Conservation (phyloP, 257 asterid species). For the Scutellaria baicalensis region DNA sequence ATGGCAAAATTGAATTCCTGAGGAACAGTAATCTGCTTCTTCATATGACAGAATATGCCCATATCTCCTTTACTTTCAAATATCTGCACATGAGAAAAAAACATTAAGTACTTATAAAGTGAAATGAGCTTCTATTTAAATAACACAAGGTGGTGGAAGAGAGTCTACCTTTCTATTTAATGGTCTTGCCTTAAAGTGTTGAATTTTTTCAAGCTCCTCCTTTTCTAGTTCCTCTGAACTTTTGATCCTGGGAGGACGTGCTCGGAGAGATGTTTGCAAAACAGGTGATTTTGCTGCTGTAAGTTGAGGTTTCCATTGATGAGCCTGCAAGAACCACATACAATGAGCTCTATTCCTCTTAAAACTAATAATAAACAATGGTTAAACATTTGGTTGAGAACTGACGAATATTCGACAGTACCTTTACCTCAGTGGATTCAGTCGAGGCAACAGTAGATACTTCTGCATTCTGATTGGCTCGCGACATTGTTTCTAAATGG, state of each 20-base stretch:
- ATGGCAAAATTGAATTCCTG: constrained; percentile 82
- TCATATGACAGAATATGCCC: constrained; percentile 70
- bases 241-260: constrained; percentile 75
- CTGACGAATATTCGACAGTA: constrained; percentile 7
- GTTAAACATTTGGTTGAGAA: not conserved
- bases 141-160: not conserved
- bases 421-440: constrained; percentile 47
- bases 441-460: constrained; percentile 57
- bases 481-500: constrained; percentile 79
- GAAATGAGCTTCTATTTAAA: not conserved
- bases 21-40: constrained; percentile 75
- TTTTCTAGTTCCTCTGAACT: constrained; percentile 63
- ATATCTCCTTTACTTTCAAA: constrained; percentile 89
- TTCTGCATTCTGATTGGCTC: constrained; percentile 71
- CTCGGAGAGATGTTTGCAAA: constrained; percentile 74
- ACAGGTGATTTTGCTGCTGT: constrained; percentile 83
- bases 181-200: constrained; percentile 91
- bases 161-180: constrained; percentile 68
- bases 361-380: not conserved
- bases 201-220: constrained; percentile 64
- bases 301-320: constrained; percentile 63
- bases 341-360: not conserved
- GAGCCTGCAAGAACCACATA: constrained; percentile 38
- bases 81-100: constrained; percentile 38
- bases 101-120: not conserved